Evolutionary conservation across 78 protist species (phyloP).

Genomic region (Tieghemostelium lacteum): DNA sequence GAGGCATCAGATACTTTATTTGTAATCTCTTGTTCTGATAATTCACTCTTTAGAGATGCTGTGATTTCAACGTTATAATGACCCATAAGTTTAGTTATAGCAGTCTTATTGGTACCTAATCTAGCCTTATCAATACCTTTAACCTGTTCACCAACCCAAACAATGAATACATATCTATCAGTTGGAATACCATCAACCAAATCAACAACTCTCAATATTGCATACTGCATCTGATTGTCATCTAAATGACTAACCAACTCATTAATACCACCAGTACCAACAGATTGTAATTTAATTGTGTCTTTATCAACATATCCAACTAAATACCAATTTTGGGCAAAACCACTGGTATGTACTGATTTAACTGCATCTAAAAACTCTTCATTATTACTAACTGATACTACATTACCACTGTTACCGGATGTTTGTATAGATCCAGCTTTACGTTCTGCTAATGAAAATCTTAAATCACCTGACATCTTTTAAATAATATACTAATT

Average conservation of each 20-base stretch:
- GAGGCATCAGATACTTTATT: constrained; percentile 62
- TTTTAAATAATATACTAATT: neutral
- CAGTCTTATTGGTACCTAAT: constrained; percentile 2
- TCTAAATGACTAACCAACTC: constrained; percentile 29
- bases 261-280: constrained; percentile 51
- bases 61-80: constrained; percentile 73
- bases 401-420: constrained; percentile 26
- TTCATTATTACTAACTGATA: constrained; percentile 6
- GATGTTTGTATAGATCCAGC: constrained; percentile 20
- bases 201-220: constrained; percentile 54
- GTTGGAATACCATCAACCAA: constrained; percentile 50
- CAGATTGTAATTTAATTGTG: constrained; percentile 32
- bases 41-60: constrained; percentile 30
- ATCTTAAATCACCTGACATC: constrained; percentile 18
- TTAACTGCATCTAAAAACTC: constrained; percentile 39
- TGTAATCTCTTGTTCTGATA: constrained; percentile 17
- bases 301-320: constrained; percentile 53
- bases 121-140: neutral
- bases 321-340: constrained; percentile 34
- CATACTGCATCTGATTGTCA: constrained; percentile 45
- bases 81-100: constrained; percentile 48
- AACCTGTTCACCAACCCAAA: constrained; percentile 65
- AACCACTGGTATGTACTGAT: constrained; percentile 27
- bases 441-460: constrained; percentile 28
- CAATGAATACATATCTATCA: constrained; percentile 35